Conservation (phyloP, 2,329 filamentous ascomycete species). For the Fusarium haematococcum region DNA sequence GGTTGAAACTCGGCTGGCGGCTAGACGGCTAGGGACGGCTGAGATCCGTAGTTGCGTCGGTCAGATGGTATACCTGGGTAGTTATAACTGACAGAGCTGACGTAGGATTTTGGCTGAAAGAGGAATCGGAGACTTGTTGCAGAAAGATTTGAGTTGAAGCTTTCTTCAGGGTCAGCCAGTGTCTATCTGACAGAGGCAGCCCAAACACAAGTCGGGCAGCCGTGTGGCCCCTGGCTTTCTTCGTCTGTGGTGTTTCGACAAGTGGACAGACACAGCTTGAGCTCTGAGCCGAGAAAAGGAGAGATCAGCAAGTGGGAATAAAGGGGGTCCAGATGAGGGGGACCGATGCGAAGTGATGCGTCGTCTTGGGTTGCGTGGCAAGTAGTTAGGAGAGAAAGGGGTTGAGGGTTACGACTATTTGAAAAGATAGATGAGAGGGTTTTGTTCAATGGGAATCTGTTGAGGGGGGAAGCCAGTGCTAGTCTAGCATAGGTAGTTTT, state of each 20-base stretch:
- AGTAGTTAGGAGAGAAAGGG: background rate
- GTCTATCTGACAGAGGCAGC: background rate
- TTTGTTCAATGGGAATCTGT: slow-evolving; percentile 10
- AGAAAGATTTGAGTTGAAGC: slow-evolving; percentile 8
- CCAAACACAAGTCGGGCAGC: background rate
- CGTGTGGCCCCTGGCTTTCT: background rate
- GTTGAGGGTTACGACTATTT: background rate
- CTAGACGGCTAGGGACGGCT: slow-evolving; percentile 5
- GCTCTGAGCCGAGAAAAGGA: background rate
- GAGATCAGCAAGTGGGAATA: slow-evolving; percentile 17
- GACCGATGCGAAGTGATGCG: slow-evolving; percentile 16
- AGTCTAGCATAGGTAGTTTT: background rate
- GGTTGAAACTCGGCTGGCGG: slow-evolving; percentile 14
- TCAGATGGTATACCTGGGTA: slow-evolving; percentile 9
- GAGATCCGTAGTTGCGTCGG: slow-evolving; percentile 9
- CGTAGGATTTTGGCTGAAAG: slow-evolving; percentile 13
- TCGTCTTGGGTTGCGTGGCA: slow-evolving; percentile 24
- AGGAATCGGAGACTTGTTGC: background rate
- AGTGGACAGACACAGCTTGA: slow-evolving; percentile 8
- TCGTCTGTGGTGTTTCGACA: slow-evolving; percentile 20
- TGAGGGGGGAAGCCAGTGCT: slow-evolving; percentile 5
- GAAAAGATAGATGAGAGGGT: slow-evolving; percentile 21
- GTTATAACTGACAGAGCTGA: slow-evolving; percentile 18
- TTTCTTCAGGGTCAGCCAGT: slow-evolving; percentile 11
- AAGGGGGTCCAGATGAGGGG: slow-evolving; percentile 5